Percentiles rank a stretch among this genome's conserved stretches.
Conservation (phyloP, 2,329 filamentous ascomycete genomes). For the Didymella pomorum region DNA sequence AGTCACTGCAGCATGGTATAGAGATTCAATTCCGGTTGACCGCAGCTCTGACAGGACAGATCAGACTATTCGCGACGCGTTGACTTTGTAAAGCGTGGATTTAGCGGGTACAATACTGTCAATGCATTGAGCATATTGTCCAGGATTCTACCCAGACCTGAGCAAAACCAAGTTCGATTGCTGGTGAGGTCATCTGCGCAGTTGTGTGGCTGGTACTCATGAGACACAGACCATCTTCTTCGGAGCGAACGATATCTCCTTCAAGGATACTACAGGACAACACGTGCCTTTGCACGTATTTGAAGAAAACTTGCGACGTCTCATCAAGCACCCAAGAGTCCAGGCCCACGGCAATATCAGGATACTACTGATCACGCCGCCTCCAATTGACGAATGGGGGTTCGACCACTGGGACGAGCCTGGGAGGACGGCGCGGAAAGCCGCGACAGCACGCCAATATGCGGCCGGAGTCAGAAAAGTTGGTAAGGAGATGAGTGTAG, state of each 20-base stretch:
- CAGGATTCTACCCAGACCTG: constrained; percentile 14
- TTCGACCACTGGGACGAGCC: constrained; percentile 21
- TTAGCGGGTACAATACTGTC: constrained; percentile 22
- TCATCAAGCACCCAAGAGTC: constrained; percentile 10
- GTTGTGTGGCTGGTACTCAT: neutral
- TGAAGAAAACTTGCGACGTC: constrained; percentile 9
- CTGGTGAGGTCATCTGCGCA: neutral
- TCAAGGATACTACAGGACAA: constrained; percentile 21
- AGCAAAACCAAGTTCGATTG: constrained; percentile 11
- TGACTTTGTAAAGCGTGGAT: constrained; percentile 19
- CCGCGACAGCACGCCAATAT: constrained; percentile 13
- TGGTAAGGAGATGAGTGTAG: constrained; percentile 3
- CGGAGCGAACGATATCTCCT: constrained; percentile 21
- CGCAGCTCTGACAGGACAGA: neutral
- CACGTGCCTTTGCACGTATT: constrained; percentile 13
- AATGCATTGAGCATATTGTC: constrained; percentile 17
- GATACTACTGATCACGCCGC: constrained; percentile 10
- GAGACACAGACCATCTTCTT: constrained; percentile 16
- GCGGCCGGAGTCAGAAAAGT: constrained; percentile 13
- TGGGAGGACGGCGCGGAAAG: constrained; percentile 22
- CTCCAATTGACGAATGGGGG: constrained; percentile 13
- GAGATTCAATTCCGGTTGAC: neutral
- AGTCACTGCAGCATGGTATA: constrained; percentile 15
- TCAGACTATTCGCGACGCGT: constrained; percentile 20
- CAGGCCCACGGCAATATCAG: constrained; percentile 8